These are phyloP conservation scores for Kwoniella europaea DNA, from an alignment of 768 basidiomycete genomes.

Conservation along the genomic window DNA sequence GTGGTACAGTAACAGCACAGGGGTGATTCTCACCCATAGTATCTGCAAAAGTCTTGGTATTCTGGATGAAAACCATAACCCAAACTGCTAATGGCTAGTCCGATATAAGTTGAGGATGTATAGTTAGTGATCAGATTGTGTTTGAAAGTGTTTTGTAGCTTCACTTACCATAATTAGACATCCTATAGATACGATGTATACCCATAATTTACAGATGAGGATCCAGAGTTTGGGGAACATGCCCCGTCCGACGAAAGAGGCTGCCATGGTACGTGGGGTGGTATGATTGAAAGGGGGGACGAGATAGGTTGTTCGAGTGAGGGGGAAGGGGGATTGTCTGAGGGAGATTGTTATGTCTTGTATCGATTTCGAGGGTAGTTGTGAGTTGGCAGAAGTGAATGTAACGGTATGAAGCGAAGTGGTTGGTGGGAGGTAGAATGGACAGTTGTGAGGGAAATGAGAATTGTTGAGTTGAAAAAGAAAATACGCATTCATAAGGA, in stretches of 20 bases:
- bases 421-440: no score
- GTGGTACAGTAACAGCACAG: no score
- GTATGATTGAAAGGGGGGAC: background rate
- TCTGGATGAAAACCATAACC: constrained; percentile 45
- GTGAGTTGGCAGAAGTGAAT: no score
- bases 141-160: no score
- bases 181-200: constrained; percentile 37
- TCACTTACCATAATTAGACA: constrained; percentile 40
- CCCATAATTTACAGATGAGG: constrained; percentile 38
- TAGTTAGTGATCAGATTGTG: no score
- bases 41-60: constrained; percentile 37
- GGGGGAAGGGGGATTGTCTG: no score
- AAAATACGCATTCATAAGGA: no score
- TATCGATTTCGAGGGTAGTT: no score
- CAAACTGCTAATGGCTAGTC: constrained; percentile 28
- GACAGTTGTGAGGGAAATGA: no score
- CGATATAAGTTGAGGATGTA: background rate
- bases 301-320: background rate
- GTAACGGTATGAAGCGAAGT: no score
- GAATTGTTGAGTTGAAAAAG: no score
- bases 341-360: no score
- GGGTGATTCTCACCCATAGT: constrained; percentile 29
- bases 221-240: constrained; percentile 36
- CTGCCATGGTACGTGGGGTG: constrained; percentile 23
- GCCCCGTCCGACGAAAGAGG: constrained; percentile 22